These are phyloP conservation scores for Zoysia matrella DNA, from an alignment of 202 grass and related monocot species.

Conservation along the genomic window DNA sequence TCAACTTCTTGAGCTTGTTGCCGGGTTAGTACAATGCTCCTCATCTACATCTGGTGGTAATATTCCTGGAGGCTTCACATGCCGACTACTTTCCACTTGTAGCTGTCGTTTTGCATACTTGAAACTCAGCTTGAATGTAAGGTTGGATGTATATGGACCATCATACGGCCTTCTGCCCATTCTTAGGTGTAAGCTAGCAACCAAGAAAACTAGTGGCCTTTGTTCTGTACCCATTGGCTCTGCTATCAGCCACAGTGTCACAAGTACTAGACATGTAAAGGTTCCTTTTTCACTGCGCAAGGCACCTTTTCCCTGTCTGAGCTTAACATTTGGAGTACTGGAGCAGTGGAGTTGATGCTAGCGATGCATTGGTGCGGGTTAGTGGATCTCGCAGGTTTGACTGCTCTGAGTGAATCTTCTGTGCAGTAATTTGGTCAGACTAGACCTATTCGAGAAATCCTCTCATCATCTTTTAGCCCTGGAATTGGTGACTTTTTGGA, in stretches of 20 bases:
- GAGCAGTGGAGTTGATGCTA: too few relatives aligned
- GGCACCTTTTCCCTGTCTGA: conserved; percentile 29
- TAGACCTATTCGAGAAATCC: conserved; percentile 17
- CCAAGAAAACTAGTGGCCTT: conserved; percentile 27
- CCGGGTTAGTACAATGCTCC: conserved; percentile 69
- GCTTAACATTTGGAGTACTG: conserved; percentile 20
- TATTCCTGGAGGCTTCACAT: conserved; percentile 46
- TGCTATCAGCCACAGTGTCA: too few relatives aligned
- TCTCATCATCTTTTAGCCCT: background rate
- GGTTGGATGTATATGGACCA: conserved; percentile 38
- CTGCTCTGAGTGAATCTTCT: conserved; percentile 42
- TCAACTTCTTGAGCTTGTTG: conserved; percentile 90
- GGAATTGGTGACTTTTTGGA: conserved; percentile 23
- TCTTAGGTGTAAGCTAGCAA: conserved; percentile 45
- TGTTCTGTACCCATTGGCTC: conserved; percentile 38
- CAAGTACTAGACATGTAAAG: conserved; percentile 3
- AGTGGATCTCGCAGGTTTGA: conserved; percentile 37
- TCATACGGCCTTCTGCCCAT: conserved; percentile 6
- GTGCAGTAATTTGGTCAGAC: conserved; percentile 41
- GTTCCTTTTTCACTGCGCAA: conserved; percentile 27
- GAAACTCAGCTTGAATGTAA: conserved; percentile 14
- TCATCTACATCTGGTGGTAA: background rate
- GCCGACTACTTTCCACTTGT: conserved; percentile 38
- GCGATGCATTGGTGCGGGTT: conserved; percentile 3
- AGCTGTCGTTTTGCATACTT: conserved; percentile 40